Evolutionary conservation across 805 yeast species (phyloP), one percentile per base, ranked within the genome.

Genomic region (Saccharomycopsis malanga): DNA sequence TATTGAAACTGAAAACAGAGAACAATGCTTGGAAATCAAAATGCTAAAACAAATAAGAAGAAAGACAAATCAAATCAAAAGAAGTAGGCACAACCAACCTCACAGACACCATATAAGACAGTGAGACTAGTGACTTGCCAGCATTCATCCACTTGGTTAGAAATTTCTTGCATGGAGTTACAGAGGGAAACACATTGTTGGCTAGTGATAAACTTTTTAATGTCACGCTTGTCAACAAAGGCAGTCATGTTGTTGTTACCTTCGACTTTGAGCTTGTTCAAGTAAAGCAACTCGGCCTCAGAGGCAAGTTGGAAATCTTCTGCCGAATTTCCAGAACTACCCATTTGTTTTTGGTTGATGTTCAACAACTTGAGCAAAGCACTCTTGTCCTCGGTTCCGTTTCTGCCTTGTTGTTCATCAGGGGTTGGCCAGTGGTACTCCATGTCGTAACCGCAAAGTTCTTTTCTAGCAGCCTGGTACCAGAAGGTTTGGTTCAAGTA

Each of bases 81-180:
- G 44, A 45, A 49, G 44, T 45, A 45, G 23, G 44, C 25, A 36
- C 54, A 48, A 14, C 54, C 52, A 25, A 45, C 52, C 30, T 51
- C 52, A 27, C 54, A 51, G n/a, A 51, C 52, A 22, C 44, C 54
- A 37, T 51, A 51, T 21, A 51, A 36, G 27, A 48, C 54, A 10
- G 54, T 51, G 32, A 51, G 44, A 12, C 54, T 49, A 20, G 52
- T 44, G 25, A 48, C 51, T 34, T 44, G 44, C 52, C 54, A 51
- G 34, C 54, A 51, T 10, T 21, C 30, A 20, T 51, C 47, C n/a
- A 51, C 49, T 24, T 37, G 34, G 24, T 51, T 51, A 27, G 49
- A 44, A 34, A 44, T 39, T 36, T 24, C 23, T 24, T 34, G 43
- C 21, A 48, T 27, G n/a, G 41, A 4, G 17, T 51, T 51, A 39